Conservation (phyloP, 2,329 filamentous ascomycete genomes). For the Epichloe glyceriae region DNA sequence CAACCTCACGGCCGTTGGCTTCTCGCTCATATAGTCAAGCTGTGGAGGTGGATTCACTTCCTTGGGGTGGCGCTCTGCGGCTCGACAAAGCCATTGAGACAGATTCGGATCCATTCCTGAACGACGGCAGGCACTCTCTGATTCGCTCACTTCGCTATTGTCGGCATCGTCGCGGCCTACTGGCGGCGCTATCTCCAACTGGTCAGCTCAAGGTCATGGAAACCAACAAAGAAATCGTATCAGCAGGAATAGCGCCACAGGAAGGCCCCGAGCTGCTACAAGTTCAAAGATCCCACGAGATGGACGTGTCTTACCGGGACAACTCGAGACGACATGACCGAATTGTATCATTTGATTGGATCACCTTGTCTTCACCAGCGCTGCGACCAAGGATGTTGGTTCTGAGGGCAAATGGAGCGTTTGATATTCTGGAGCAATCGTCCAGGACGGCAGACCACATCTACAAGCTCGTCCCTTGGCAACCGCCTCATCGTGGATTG, state of each 20-base stretch:
- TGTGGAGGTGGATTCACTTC: slow-evolving; percentile 46
- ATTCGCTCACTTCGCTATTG: slow-evolving; percentile 52
- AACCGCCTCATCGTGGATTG: slow-evolving; percentile 42
- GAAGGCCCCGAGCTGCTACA: slow-evolving; percentile 45
- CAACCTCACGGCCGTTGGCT: slow-evolving; percentile 37
- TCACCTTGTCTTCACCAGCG: slow-evolving; percentile 42
- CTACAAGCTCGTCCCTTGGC: slow-evolving; percentile 49
- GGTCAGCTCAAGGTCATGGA: slow-evolving; percentile 51
- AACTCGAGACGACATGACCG: slow-evolving; percentile 40
- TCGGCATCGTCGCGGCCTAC: slow-evolving; percentile 45
- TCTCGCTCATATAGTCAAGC: slow-evolving; percentile 43
- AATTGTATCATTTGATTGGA: slow-evolving; percentile 57
- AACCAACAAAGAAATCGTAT: slow-evolving; percentile 40
- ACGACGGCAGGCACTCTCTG: slow-evolving; percentile 44
- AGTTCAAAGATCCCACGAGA: slow-evolving; percentile 45
- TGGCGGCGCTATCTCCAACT: slow-evolving; percentile 48
- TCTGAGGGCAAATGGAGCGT: slow-evolving; percentile 44
- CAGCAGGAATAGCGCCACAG: slow-evolving; percentile 23
- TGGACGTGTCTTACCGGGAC: slow-evolving; percentile 45
- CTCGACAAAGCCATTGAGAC: slow-evolving; percentile 44
- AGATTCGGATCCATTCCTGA: slow-evolving; percentile 34
- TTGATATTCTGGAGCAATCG: slow-evolving; percentile 50
- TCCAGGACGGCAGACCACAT: slow-evolving; percentile 44
- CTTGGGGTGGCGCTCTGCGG: slow-evolving; percentile 49
- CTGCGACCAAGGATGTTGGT: slow-evolving; percentile 46